These are phyloP conservation scores for Wickerhamiella kazuoi DNA, from an alignment of 805 yeast species.

Conservation along the genomic window DNA sequence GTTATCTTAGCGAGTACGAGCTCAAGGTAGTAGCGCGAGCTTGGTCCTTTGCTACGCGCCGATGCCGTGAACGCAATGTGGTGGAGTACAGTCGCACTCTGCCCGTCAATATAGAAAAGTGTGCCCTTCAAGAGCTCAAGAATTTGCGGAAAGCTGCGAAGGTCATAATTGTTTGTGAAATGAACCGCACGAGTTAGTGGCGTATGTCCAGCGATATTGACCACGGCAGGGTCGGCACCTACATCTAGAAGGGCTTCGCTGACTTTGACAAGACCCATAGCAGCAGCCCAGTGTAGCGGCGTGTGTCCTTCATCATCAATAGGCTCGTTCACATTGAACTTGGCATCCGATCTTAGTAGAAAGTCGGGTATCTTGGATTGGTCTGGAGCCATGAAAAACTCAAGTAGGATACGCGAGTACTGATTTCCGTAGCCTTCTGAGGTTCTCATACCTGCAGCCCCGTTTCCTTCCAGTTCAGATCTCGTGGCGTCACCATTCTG, in stretches of 20 bases:
- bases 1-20: conserved; percentile 55
- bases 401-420: conserved; percentile 31
- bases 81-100: conserved; percentile 61
- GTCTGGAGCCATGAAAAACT: conserved; percentile 39
- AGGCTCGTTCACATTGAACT: conserved; percentile 54
- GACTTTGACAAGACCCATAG: conserved; percentile 72
- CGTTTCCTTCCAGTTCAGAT: background rate
- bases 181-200: conserved; percentile 71
- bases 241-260: conserved; percentile 56
- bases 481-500: background rate
- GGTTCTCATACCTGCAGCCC: background rate
- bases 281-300: conserved; percentile 93
- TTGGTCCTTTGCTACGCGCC: conserved; percentile 49
- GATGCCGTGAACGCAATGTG: conserved; percentile 60
- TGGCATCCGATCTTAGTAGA: conserved; percentile 42
- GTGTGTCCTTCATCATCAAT: conserved; percentile 93
- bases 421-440: conserved; percentile 18
- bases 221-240: conserved; percentile 50
- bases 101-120: conserved; percentile 60
- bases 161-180: conserved; percentile 74
- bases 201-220: conserved; percentile 62
- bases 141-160: conserved; percentile 61
- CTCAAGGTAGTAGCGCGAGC: conserved; percentile 71
- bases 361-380: conserved; percentile 47
- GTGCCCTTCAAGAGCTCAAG: conserved; percentile 62